Base-by-base conservation (phyloP, 495 filamentous ascomycete species). In the Trichocladium antarcticum region DNA sequence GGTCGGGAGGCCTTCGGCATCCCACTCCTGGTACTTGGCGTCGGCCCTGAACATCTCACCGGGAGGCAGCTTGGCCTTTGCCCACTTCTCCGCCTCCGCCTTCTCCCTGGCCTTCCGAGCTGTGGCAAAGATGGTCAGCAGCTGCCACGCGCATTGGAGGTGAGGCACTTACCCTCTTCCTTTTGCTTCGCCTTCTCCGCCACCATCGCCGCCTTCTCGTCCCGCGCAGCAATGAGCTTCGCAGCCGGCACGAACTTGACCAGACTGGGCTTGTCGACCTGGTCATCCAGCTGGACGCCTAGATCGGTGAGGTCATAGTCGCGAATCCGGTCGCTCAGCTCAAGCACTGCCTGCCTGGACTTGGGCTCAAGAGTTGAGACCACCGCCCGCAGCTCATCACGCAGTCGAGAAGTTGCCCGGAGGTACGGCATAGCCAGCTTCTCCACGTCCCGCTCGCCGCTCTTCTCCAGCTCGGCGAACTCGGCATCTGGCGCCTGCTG, bases 211-310 rank as follows among this genome's bases (percentile, higher is more conserved):
- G 75, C 77, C 62, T 85, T 85, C 55, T 87, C 83, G 43, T 81
- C 77, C 1, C 82, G 76, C 1, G 80, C 79, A n/a, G 83, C 81
- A 29, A 83, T 69, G 28, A 95, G 73, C 42, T 83, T 81, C 1
- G 72, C 72, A 3, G 80, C 82, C 0, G 76, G 74, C 11, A 93
- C 74, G n/a, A 86, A 89, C 45, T 89, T 87, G 53, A 96, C 78
- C 1, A 96, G 70, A 14, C 90, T 87, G 0, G 84, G 81, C 50
- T 74, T 72, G 29, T 73, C 73, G 11, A 57, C 53, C 14, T 86
- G 80, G 58, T 97, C 90, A 58, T 96, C 90, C 9, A 97, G 81
- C 53, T 92, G 89, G 19, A 96, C 79, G 16, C 81, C 86, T 0
- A 89, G 69, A 40, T 86, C 75, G 43, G 83, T 86, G 27, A 97